phyloP scores from a whole-genome alignment of 164 flowering plant species.

The Vitis labrusca region DNA sequence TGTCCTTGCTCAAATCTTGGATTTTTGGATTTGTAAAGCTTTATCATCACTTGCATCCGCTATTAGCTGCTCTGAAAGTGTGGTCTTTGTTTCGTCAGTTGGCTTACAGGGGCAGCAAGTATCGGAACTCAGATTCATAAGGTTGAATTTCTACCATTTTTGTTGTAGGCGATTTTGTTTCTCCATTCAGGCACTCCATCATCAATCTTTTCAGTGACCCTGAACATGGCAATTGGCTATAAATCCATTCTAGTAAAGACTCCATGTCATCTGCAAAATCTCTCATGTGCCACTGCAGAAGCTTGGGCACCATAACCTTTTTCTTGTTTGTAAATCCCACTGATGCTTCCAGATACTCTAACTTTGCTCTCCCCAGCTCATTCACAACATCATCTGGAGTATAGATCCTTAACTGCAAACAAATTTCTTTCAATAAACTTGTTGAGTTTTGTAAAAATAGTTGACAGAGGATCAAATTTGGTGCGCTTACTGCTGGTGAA shows the following conservation, averaged over 20 bases:
- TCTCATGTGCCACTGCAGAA: slow-evolving; percentile 83
- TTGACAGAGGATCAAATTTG: too few relatives aligned
- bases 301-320: slow-evolving; percentile 81
- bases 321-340: slow-evolving; percentile 73
- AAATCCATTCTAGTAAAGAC: slow-evolving; percentile 90
- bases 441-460: not conserved
- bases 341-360: slow-evolving; percentile 85
- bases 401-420: slow-evolving; percentile 71
- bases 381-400: slow-evolving; percentile 73
- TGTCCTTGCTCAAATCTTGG: not conserved
- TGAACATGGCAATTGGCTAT: slow-evolving; percentile 75
- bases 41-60: too few relatives aligned
- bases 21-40: not conserved
- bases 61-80: too few relatives aligned
- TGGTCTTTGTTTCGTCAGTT: too few relatives aligned
- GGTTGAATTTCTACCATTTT: slow-evolving; percentile 71
- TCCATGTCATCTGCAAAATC: slow-evolving; percentile 88
- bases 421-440: slow-evolving; percentile 2
- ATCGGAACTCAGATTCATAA: slow-evolving; percentile 82
- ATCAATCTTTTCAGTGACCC: slow-evolving; percentile 59
- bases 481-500: slow-evolving; percentile 84
- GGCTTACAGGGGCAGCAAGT: slow-evolving; percentile 44
- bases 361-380: slow-evolving; percentile 74
- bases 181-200: slow-evolving; percentile 68
- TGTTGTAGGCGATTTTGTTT: slow-evolving; percentile 33